A percentile compares a stretch with the other conserved stretches of the same genome.
phyloP scores from a whole-genome alignment of 805 yeast species.

The Candida loeiensis region DNA sequence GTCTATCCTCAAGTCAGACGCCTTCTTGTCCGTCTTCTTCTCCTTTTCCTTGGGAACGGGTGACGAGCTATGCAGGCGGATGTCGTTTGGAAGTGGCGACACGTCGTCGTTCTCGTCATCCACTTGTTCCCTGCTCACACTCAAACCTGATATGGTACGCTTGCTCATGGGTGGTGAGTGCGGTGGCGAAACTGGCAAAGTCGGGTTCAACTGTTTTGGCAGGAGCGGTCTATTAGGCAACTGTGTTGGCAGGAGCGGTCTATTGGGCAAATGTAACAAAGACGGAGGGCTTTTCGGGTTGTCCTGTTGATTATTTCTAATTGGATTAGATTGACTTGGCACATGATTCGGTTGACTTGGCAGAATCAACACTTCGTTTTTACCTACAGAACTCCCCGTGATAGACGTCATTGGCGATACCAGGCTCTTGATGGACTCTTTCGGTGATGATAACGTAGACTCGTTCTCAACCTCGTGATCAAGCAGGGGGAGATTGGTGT shows the following conservation, averaged over 20 bases:
- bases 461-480: constrained; percentile 3
- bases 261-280: too few species aligned
- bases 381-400: background rate
- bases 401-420: background rate
- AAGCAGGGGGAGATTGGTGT: constrained; percentile 14
- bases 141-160: background rate
- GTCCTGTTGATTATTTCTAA: too few species aligned
- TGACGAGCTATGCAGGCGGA: constrained; percentile 1
- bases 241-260: background rate
- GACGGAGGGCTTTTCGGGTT: too few species aligned
- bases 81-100: constrained; percentile 12
- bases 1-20: background rate
- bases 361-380: background rate
- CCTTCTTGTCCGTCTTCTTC: background rate
- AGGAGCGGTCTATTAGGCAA: background rate
- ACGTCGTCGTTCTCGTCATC: constrained; percentile 12
- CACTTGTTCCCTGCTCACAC: background rate
- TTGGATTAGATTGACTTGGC: too few species aligned
- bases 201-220: background rate
- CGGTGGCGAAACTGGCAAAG: constrained; percentile 4
- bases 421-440: background rate
- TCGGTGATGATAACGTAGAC: background rate
- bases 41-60: background rate
- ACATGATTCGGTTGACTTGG: background rate
- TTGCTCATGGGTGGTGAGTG: constrained; percentile 1